Conservation (phyloP, 352 stramenopile genomes). For the Phytopythium chamaehyphon region DNA sequence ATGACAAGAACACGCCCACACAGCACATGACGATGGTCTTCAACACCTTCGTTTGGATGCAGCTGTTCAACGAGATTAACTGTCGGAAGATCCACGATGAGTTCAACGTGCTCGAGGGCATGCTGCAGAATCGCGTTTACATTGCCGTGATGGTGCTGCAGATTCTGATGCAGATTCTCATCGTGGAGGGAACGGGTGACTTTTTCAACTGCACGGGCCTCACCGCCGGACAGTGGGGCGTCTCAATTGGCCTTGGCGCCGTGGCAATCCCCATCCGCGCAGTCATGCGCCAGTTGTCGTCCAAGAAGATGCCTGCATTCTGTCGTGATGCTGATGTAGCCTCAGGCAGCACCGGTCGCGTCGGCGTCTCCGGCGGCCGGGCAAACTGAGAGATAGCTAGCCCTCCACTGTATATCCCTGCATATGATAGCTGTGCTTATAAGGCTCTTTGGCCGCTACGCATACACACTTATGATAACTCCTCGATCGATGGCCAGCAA, state of each 20-base stretch:
- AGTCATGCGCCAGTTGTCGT: conserved; percentile 41
- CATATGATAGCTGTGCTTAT: not conserved
- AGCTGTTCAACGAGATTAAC: conserved; percentile 91
- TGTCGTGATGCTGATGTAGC: conserved; percentile 47
- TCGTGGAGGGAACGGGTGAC: conserved; percentile 91
- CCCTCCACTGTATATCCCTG: too few species aligned
- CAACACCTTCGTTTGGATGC: conserved; percentile 97
- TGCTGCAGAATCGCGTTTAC: conserved; percentile 91
- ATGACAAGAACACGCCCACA: conserved; percentile 43
- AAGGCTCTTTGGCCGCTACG: not conserved
- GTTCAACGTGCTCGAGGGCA: conserved; percentile 93
- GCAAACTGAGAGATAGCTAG: conserved; percentile 1
- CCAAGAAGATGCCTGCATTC: conserved; percentile 60
- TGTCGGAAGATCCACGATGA: conserved; percentile 82
- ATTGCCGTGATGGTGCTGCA: conserved; percentile 89
- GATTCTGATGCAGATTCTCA: conserved; percentile 91
- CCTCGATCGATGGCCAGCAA: too few species aligned
- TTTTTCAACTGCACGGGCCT: conserved; percentile 66
- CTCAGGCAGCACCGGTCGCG: not conserved
- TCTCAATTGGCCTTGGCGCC: conserved; percentile 50
- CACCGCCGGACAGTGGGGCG: conserved; percentile 37
- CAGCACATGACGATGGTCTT: conserved; percentile 96
- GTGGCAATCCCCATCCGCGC: conserved; percentile 46
- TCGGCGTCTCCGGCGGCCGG: not conserved
- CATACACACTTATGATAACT: not conserved